Base-by-base conservation (phyloP, 2,329 filamentous ascomycete species). In the Akanthomyces dipterigenus region DNA sequence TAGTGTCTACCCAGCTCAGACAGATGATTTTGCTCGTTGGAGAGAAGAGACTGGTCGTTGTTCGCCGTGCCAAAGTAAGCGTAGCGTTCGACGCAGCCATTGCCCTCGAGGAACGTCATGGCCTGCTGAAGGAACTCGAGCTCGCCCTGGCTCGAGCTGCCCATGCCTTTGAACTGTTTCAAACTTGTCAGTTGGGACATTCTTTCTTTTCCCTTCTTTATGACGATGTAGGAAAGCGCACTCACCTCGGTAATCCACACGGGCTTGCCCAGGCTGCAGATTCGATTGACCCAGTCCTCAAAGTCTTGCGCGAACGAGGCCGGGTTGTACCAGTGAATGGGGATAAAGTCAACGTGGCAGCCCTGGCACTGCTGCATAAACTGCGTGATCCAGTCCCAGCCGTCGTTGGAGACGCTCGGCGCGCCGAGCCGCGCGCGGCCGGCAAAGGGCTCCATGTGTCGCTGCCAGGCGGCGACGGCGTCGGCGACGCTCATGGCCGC, bases 331-430 rank as follows among this genome's bases (percentile, higher is more conserved):
- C 78, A 81, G 65, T 81, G 79, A 40, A 80, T 71, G 64, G 73
- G 71, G 60, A 80, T 64, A 64, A 75, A 77, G 67, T 80, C 77
- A 54, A 81, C 75, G 12, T 69, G 71, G 72, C 77, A 80, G 48
- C 65, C 69, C 16, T 64, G 66, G 70, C 79, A 81, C 7, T 68
- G 65, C n/a, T 62, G 60, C 38, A 80, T 49, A 71, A 81, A 82
- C 34, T 70, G 66, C 22, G 66, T 64, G n/a, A 82, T 70, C 72
- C 75, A 82, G 53, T 70, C 67, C 31, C 79, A 72, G 12, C 67
- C 71, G 50, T 75, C 77, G 66, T 80, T 81, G 64, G 79, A 80
- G 45, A 82, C 78, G 51, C 77, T 72, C 4, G 80, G 80, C 7
- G 77, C 73, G 61, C 77, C 77, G 49, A 81, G 72, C 64, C 74